Conservation (phyloP, 2,329 filamentous ascomycete genomes). For the Canariomyces notabilis region DNA sequence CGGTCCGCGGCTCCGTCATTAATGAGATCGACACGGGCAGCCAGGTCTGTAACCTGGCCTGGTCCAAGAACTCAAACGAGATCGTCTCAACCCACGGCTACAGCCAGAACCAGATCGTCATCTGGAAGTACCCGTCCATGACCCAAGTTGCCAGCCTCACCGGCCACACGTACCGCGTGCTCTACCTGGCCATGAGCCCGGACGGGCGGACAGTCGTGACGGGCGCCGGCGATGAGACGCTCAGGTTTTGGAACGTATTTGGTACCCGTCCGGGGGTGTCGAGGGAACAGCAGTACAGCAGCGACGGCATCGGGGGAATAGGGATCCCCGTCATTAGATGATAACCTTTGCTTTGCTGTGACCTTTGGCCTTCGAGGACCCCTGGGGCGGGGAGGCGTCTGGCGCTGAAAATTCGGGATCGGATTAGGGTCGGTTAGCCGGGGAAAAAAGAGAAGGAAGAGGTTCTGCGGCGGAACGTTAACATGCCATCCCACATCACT, state of each 20-base stretch:
- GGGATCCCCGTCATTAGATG: slow-evolving; percentile 67
- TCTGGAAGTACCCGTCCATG: slow-evolving; percentile 99
- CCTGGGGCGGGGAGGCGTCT: no score
- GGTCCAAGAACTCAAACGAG: slow-evolving; percentile 97
- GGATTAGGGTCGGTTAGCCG: no score
- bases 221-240: slow-evolving; percentile 90
- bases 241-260: slow-evolving; percentile 96
- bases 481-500: no score
- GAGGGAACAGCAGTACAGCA: slow-evolving; percentile 51
- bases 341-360: slow-evolving; percentile 21
- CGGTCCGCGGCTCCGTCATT: slow-evolving; percentile 70
- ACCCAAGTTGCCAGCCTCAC: slow-evolving; percentile 92
- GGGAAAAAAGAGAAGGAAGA: no score
- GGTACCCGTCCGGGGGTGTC: slow-evolving; percentile 69
- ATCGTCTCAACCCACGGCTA: slow-evolving; percentile 97
- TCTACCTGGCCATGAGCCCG: slow-evolving; percentile 96
- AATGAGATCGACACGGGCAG: slow-evolving; percentile 94
- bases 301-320: slow-evolving; percentile 43
- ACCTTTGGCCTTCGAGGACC: no score
- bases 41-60: slow-evolving; percentile 97
- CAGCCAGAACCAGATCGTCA: slow-evolving; percentile 96
- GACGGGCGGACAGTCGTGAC: slow-evolving; percentile 93
- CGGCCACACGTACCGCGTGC: slow-evolving; percentile 91
- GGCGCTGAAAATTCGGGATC: no score
- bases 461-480: no score